Evolutionary conservation across 2,329 filamentous ascomycete genomes (phyloP), one percentile per base, ranked within the genome.

Genomic region (Elsinoe batatas): DNA sequence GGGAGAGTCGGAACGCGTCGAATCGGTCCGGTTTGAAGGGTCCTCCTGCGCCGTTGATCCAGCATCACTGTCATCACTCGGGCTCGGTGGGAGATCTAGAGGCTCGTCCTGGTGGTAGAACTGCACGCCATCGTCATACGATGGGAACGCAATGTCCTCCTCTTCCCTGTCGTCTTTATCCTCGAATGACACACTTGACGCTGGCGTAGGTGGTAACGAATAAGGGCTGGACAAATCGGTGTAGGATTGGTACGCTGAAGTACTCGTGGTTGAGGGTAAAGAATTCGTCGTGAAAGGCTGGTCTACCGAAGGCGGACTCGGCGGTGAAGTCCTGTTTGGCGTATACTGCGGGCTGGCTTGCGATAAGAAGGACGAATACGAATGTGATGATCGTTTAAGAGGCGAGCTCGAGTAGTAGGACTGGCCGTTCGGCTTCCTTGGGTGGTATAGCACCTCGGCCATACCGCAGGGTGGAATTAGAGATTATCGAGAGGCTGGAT

Each of bases 121-220:
- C 40, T 60, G 58, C 22, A 62, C 63, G 15, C 53, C 53, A 54
- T 64, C 61, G 56, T 67, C 68, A 63, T 76, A 78, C 53, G 71
- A 67, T 7, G 75, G 74, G 60, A 78, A 76, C 4, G 68, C 62
- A 55, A 76, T 68, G 40, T 68, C 67, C 20, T 67, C 72, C 42
- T 81, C 76, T 36, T 78, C 73, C 36, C 74, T 68, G 58, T 78
- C 72, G 44, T 76, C 66, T 57, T 79, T 78, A 46, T 77, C 79
- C 55, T 79, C 77, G 55, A 85, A 70, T 11, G 82, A 85, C 55
- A 84, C 69, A 61, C 79, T 84, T 62, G 81, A 83, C 15, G 79
- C 77, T 3, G 82, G 79, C 2, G 82, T 86, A 1, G 83, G 85
- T 20, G 76, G 74, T 65, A 77, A 80, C 1, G 82, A 84, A 3